A percentile compares a stretch with the other conserved stretches of the same genome.
These are phyloP conservation scores for Leccinum ponderosum DNA, from an alignment of 1,284 basidiomycete species.

Conservation along the genomic window DNA sequence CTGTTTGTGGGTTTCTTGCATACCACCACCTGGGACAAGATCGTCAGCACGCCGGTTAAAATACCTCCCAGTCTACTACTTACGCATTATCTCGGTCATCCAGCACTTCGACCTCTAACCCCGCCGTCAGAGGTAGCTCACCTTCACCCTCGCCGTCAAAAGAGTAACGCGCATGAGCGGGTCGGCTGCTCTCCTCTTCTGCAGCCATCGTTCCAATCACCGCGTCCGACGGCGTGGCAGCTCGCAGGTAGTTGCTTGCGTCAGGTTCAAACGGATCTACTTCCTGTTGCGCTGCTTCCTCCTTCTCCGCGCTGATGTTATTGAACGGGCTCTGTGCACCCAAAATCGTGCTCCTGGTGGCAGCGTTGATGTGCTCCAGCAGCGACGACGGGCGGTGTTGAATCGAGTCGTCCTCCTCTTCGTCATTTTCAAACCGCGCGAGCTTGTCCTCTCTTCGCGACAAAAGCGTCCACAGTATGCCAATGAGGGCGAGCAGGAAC, in stretches of 20 bases:
- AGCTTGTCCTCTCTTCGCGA: constrained; percentile 73
- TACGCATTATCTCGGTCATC: constrained; percentile 80
- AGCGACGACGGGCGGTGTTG: constrained; percentile 78
- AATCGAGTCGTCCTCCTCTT: constrained; percentile 73
- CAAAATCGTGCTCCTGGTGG: constrained; percentile 75
- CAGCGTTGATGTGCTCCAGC: constrained; percentile 86
- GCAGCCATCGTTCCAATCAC: constrained; percentile 55
- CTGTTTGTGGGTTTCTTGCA: constrained; percentile 74
- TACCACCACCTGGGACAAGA: constrained; percentile 80
- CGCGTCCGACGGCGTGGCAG: constrained; percentile 77
- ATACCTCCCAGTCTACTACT: constrained; percentile 35
- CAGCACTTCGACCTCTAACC: constrained; percentile 73
- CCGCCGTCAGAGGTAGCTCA: constrained; percentile 67
- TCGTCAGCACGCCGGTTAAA: constrained; percentile 3
- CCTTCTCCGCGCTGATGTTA: constrained; percentile 50
- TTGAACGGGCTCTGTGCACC: constrained; percentile 54
- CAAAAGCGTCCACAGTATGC: constrained; percentile 88
- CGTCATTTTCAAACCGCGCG: constrained; percentile 61
- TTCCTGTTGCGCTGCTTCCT: constrained; percentile 43
- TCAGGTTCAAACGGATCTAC: constrained; percentile 63
- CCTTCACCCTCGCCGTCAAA: constrained; percentile 79
- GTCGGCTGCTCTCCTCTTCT: constrained; percentile 65
- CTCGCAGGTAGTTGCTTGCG: constrained; percentile 70
- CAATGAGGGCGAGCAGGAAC: constrained; percentile 86
- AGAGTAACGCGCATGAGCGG: constrained; percentile 77